Evolutionary conservation across 2,329 filamentous ascomycete species (phyloP).

Genomic region (Fusarium nelsonii): DNA sequence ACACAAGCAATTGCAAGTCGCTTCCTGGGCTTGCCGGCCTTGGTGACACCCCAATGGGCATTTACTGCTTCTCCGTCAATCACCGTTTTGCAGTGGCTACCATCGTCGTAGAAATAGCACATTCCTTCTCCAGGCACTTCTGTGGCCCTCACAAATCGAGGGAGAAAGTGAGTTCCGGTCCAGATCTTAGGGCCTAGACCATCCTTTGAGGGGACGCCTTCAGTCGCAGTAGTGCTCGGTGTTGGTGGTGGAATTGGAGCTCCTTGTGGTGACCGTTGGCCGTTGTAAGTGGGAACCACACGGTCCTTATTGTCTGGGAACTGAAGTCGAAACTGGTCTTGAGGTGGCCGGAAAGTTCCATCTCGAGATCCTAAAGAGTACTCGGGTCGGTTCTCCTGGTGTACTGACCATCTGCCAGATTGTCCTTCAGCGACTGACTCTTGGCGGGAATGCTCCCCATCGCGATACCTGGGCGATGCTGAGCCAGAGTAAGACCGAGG

Average conservation of each 20-base stretch:
- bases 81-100: conserved; percentile 82
- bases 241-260: conserved; percentile 48
- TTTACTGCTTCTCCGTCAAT: conserved; percentile 91
- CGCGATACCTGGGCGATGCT: conserved; percentile 60
- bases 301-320: conserved; percentile 54
- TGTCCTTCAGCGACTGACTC: conserved; percentile 56
- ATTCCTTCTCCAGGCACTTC: conserved; percentile 82
- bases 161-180: conserved; percentile 75
- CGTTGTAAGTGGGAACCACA: conserved; percentile 44
- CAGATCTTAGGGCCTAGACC: conserved; percentile 75
- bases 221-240: conserved; percentile 52
- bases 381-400: conserved; percentile 59
- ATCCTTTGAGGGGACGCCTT: conserved; percentile 66
- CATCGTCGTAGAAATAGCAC: conserved; percentile 90
- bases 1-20: conserved; percentile 91
- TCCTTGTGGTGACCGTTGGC: conserved; percentile 45
- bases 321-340: conserved; percentile 54
- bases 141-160: conserved; percentile 72
- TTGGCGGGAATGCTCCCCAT: conserved; percentile 53
- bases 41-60: conserved; percentile 92
- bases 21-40: conserved; percentile 93
- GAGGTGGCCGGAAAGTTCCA: conserved; percentile 50
- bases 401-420: conserved; percentile 54
- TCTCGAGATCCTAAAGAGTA: conserved; percentile 62
- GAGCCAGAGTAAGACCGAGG: conserved; percentile 57